Percentiles rank a stretch among this genome's conserved stretches.
These are phyloP conservation scores for Penicillium hordei DNA, from an alignment of 2,329 filamentous ascomycete species.

Conservation along the genomic window DNA sequence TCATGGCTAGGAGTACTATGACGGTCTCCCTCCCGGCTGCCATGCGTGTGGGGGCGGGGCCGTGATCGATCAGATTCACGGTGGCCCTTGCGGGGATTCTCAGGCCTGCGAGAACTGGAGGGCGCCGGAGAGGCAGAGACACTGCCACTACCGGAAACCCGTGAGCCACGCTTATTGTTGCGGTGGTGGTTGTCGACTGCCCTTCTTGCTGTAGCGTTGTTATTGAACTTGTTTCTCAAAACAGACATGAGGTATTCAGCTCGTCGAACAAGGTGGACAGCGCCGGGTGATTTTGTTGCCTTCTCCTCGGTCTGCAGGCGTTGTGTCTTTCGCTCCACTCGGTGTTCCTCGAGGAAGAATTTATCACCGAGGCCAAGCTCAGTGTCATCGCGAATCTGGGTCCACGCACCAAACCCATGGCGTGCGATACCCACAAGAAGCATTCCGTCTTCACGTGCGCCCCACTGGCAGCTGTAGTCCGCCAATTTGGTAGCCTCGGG, in stretches of 20 bases:
- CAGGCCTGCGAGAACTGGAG: constrained; percentile 27
- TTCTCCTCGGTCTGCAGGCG: constrained; percentile 63
- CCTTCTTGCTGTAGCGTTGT: constrained; percentile 68
- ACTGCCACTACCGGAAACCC: constrained; percentile 37
- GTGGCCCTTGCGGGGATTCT: constrained; percentile 38
- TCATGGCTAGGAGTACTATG: constrained; percentile 45
- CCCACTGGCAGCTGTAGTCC: constrained; percentile 89
- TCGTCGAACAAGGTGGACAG: constrained; percentile 90
- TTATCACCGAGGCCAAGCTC: constrained; percentile 86
- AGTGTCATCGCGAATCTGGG: constrained; percentile 85
- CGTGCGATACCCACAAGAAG: constrained; percentile 88
- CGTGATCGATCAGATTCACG: constrained; percentile 45
- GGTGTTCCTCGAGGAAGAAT: constrained; percentile 94
- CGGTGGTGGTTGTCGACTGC: constrained; percentile 90
- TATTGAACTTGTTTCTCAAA: constrained; percentile 79
- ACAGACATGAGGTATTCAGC: constrained; percentile 96
- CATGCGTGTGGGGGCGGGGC: constrained; percentile 43
- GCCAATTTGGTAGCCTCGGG: constrained; percentile 89
- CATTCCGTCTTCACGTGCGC: constrained; percentile 93
- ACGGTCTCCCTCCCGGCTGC: constrained; percentile 45
- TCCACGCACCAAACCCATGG: constrained; percentile 95
- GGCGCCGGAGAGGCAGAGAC: constrained; percentile 49
- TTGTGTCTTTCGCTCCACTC: constrained; percentile 97
- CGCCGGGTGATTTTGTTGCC: constrained; percentile 78
- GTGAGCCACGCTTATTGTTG: constrained; percentile 75